Base-by-base conservation (phyloP, 2,329 filamentous ascomycete species). In the Alternaria sp. region DNA sequence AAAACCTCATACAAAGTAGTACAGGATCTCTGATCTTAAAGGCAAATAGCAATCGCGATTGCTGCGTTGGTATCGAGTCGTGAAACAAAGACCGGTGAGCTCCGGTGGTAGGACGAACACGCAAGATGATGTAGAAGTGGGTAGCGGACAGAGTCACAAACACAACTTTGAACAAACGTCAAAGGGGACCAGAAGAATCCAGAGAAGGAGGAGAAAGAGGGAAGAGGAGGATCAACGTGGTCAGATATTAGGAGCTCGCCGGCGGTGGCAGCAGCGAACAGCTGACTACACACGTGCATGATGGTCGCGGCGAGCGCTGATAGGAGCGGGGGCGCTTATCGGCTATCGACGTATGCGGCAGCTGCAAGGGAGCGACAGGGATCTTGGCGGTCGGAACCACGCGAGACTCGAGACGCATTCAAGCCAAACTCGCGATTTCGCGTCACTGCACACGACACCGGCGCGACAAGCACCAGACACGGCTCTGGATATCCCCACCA, bases 261-360 rank as follows among this genome's bases (percentile, higher is more conserved):
- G 60, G 47, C 57, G 59, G 44, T 57, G 55, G 47, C 53, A 57
- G 49, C 60, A 62, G 28, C 9, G 62, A 57, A 61, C 68, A 68
- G 62, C 60, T 69, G 66, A 69, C 68, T 69, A 65, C 59, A 61
- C 61, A 59, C 49, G 56, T 62, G 60, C 60, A 47, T 63, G 62
- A 65, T 56, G 61, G 63, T 60, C 59, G 63, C 53, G 59, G 59
- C 50, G 68, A 65, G 61, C 62, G 68, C 67, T 74, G 69, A 72
- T 72, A 66, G 66, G 70, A 65, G 73, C 68, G 70, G 70, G 66
- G 67, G 26, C 40, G 59, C 72, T 77, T 77, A 78, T 77, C 75
- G 61, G 51, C 59, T 49, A 53, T 52, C 52, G 59, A 60, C 68
- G 70, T 61, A 69, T 70, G 67, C 67, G 70, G 71, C 70, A 74